Percentiles rank a stretch among this genome's conserved stretches.
phyloP scores from a whole-genome alignment of 306 rosid genomes.

The Biancaea sappan region DNA sequence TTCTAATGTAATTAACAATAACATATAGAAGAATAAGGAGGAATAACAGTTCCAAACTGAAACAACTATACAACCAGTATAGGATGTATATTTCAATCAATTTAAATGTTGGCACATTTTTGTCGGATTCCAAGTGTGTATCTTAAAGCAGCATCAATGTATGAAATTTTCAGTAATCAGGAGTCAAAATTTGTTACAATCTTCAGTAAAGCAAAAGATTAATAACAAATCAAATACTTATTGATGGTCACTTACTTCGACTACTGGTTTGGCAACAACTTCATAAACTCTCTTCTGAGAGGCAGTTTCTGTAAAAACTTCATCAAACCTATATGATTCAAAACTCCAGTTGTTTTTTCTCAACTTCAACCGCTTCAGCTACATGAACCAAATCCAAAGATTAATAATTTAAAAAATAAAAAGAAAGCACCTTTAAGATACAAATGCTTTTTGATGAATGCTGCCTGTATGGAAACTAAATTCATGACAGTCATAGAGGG shows the following conservation, averaged over 20 bases:
- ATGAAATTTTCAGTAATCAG: neutral
- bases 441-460: neutral
- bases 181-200: neutral
- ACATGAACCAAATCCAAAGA: slow-evolving; percentile 4
- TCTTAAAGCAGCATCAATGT: neutral
- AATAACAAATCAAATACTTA: slow-evolving; percentile 7
- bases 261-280: slow-evolving; percentile 72
- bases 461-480: neutral
- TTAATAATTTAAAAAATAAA: neutral
- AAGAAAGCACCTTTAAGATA: neutral
- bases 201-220: neutral
- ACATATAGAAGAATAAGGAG: neutral
- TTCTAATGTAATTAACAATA: slow-evolving; percentile 2
- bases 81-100: neutral
- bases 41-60: neutral
- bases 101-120: neutral
- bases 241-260: slow-evolving; percentile 52
- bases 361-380: slow-evolving; percentile 69
- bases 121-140: neutral
- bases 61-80: neutral
- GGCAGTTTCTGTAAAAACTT: slow-evolving; percentile 61
- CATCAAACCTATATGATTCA: slow-evolving; percentile 70
- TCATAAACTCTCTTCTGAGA: slow-evolving; percentile 72
- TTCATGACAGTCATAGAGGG: neutral
- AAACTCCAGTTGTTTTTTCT: slow-evolving; percentile 73